Evolutionary conservation across 305 asterid species (phyloP), one percentile per base, ranked within the genome.

Genomic region (Nicotiana rustica): DNA sequence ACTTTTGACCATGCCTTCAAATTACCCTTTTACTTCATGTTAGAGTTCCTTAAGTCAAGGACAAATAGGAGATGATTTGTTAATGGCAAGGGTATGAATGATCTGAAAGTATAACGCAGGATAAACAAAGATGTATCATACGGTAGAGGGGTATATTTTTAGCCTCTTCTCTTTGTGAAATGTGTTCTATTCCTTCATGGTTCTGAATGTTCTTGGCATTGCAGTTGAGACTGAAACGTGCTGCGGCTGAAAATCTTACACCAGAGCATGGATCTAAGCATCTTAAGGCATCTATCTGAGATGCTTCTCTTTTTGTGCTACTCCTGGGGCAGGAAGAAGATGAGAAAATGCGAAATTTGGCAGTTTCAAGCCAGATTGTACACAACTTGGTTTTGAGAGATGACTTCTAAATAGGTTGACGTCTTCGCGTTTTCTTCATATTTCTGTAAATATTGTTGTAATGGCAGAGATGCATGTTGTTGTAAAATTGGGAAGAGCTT

Each of bases 181-280:
- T 13, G 56, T 62, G 25, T 79, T 79, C 44, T 33, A 10, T 31
- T 15, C 73, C 44, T 0, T 82, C 29, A 17, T 10, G 21, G 3
- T 71, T 21, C 33, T 60, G 6, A 17, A 13, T n/a, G 10, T 19
- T 10, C 31, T 52, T 66, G 5, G 78, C 9, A 18, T 81, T 80
- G 82, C 79, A 88, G 91, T 62, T 82, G 84, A 83, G 85, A 82
- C 82, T 64, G 14, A 88, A 88, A 79, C 85, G 91, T 78, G 86
- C 88, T 57, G 91, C 91, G n/a, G 61, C 88, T 64, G 91, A 85
- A 52, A 84, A 67, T 85, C 84, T 86, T 25, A 61, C 68, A 10
- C 80, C 85, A 0, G 89, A 82, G 66, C 81, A 61, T 71, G 84
- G 75, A 31, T 82, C 73, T 10, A 82, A 82, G 81, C 76, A 70